Conservation (phyloP, 192 early-diverging fungal species). For the Coemansia sp. region DNA sequence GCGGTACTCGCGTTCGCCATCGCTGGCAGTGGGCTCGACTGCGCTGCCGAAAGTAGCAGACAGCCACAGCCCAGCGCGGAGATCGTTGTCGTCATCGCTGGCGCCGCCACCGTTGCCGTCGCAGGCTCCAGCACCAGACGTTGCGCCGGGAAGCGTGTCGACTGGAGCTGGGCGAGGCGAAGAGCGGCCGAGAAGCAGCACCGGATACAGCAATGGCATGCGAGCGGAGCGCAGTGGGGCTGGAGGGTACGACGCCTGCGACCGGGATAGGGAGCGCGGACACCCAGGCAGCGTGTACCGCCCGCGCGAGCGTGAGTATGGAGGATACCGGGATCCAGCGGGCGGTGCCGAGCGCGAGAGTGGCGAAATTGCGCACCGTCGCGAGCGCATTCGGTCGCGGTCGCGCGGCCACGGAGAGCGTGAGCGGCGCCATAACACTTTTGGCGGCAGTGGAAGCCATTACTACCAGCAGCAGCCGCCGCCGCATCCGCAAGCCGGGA, state of each 20-base stretch:
- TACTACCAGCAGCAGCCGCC: slow-evolving; percentile 2
- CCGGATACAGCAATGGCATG: background rate
- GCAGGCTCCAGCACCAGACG: slow-evolving; percentile 5
- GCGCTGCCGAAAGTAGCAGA: background rate
- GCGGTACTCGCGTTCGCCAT: slow-evolving; percentile 15
- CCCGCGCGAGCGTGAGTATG: slow-evolving; percentile 13
- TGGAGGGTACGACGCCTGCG: slow-evolving; percentile 1
- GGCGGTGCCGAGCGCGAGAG: slow-evolving; percentile 33
- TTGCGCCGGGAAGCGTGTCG: slow-evolving; percentile 2
- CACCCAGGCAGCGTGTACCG: slow-evolving; percentile 9
- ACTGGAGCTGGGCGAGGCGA: background rate
- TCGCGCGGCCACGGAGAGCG: slow-evolving; percentile 37
- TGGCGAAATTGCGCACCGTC: slow-evolving; percentile 27
- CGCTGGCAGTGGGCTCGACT: background rate
- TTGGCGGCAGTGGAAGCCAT: slow-evolving; percentile 6
- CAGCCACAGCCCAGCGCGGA: background rate
- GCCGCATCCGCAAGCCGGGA: background rate
- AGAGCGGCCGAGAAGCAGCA: slow-evolving; percentile 6
- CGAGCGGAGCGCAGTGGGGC: background rate
- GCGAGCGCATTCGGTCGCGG: slow-evolving; percentile 25
- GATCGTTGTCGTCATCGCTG: slow-evolving; percentile 4
- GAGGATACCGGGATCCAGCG: slow-evolving; percentile 1
- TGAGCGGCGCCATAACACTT: slow-evolving; percentile 31
- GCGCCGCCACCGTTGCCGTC: slow-evolving; percentile 15
- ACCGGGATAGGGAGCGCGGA: slow-evolving; percentile 11